Percentiles rank a stretch among this genome's conserved stretches.
phyloP scores from a whole-genome alignment of 1,139 yeast species.

The Taphrina flavorubra region DNA sequence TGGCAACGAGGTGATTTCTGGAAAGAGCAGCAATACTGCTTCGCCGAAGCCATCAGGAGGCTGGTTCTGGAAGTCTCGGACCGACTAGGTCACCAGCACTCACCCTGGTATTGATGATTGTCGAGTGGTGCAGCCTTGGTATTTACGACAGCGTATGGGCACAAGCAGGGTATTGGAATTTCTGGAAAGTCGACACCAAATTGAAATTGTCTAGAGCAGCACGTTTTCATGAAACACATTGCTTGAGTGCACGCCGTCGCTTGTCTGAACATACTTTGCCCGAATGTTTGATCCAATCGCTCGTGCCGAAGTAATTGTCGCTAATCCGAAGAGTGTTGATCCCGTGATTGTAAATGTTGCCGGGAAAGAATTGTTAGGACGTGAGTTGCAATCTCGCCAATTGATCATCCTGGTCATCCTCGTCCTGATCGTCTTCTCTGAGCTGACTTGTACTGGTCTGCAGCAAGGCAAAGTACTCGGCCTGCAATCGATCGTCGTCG shows the following conservation, averaged over 20 bases:
- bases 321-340: not conserved
- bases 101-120: not conserved
- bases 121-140: not conserved
- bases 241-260: no score
- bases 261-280: no score
- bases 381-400: constrained; percentile 6
- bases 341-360: no score
- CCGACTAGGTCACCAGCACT: not conserved
- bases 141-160: constrained; percentile 3
- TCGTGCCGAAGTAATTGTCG: not conserved
- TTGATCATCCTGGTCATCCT: not conserved
- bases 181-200: not conserved
- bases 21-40: not conserved
- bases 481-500: not conserved
- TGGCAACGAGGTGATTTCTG: constrained; percentile 14
- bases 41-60: constrained; percentile 4
- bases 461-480: constrained; percentile 5
- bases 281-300: no score
- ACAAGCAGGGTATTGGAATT: not conserved
- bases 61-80: constrained; percentile 31
- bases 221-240: no score
- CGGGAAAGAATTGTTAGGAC: not conserved
- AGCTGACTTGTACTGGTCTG: not conserved
- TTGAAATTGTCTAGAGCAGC: not conserved
- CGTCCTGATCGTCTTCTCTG: not conserved